Evolutionary conservation across 1,139 yeast species (phyloP).

Genomic region (Pichia norvegensis): DNA sequence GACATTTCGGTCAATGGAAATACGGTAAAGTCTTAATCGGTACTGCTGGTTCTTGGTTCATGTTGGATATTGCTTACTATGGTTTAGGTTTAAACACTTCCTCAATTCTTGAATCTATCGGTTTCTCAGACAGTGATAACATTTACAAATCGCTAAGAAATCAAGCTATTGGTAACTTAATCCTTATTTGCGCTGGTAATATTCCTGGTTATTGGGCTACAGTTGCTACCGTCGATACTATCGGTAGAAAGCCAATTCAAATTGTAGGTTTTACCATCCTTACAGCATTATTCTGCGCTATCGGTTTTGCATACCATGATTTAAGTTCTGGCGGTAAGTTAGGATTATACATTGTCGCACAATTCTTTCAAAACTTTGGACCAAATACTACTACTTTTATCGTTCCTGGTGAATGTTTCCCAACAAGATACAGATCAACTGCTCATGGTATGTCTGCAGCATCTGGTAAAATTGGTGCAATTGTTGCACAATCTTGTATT

Average conservation of each 20-base stretch:
- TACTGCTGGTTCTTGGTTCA: conserved; percentile 96
- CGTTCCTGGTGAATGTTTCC: conserved; percentile 94
- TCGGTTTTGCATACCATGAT: conserved; percentile 74
- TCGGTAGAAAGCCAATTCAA: conserved; percentile 83
- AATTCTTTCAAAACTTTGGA: conserved; percentile 85
- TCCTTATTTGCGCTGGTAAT: conserved; percentile 84
- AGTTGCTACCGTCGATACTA: conserved; percentile 64
- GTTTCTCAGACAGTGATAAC: conserved; percentile 58
- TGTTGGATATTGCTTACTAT: conserved; percentile 92
- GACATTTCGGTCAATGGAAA: conserved; percentile 82
- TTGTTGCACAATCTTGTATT: conserved; percentile 84
- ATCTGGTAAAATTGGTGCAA: conserved; percentile 92
- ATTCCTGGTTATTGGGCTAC: conserved; percentile 87
- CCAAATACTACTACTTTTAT: conserved; percentile 95
- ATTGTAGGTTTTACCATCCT: conserved; percentile 61
- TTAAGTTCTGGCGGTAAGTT: conserved; percentile 56
- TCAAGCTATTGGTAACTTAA: conserved; percentile 81
- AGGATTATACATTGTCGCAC: conserved; percentile 67
- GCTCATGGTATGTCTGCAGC: conserved; percentile 99
- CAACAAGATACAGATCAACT: conserved; percentile 95
- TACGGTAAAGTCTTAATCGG: conserved; percentile 80
- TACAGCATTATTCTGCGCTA: conserved; percentile 58
- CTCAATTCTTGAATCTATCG: conserved; percentile 75
- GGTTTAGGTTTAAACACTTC: conserved; percentile 81
- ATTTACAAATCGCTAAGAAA: conserved; percentile 61